Conservation (phyloP, 768 basidiomycete genomes). For the Sarcodon sp. region DNA sequence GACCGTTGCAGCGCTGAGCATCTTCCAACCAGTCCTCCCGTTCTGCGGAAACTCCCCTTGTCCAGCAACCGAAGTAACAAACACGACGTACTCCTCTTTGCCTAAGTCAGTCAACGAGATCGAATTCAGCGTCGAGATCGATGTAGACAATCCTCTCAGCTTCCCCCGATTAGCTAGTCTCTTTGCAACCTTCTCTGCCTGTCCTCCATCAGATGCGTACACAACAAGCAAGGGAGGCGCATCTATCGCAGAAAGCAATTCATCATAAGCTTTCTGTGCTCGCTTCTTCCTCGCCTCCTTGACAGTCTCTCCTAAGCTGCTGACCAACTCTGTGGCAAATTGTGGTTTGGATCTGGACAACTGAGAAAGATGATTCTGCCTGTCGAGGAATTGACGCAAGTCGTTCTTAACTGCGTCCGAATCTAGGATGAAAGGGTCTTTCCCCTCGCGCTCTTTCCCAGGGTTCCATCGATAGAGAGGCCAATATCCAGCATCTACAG, state of each 20-base stretch:
- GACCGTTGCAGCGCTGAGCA: slow-evolving; percentile 51
- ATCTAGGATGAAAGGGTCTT: slow-evolving; percentile 87
- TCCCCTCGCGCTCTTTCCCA: slow-evolving; percentile 60
- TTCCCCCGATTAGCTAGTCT: slow-evolving; percentile 72
- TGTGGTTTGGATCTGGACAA: slow-evolving; percentile 72
- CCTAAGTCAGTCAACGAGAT: slow-evolving; percentile 62
- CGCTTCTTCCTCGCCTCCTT: slow-evolving; percentile 73
- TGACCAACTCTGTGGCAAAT: slow-evolving; percentile 72
- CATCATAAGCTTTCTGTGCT: slow-evolving; percentile 75
- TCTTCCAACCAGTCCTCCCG: slow-evolving; percentile 81
- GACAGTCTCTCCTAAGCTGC: slow-evolving; percentile 73
- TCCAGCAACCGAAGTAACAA: slow-evolving; percentile 88
- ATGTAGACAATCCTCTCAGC: slow-evolving; percentile 69
- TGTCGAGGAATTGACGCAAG: slow-evolving; percentile 84
- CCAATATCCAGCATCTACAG: slow-evolving; percentile 96
- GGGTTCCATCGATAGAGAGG: slow-evolving; percentile 98
- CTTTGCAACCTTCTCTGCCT: slow-evolving; percentile 95
- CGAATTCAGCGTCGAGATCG: slow-evolving; percentile 71
- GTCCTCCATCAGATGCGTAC: slow-evolving; percentile 93
- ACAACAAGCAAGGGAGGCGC: slow-evolving; percentile 81
- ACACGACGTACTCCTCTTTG: slow-evolving; percentile 52
- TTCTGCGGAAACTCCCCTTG: slow-evolving; percentile 99
- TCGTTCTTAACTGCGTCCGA: slow-evolving; percentile 92
- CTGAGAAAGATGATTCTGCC: slow-evolving; percentile 94
- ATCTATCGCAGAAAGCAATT: slow-evolving; percentile 72